These are phyloP conservation scores for Cryptococcus sp. DNA, from an alignment of 1,284 basidiomycete genomes.

Conservation along the genomic window DNA sequence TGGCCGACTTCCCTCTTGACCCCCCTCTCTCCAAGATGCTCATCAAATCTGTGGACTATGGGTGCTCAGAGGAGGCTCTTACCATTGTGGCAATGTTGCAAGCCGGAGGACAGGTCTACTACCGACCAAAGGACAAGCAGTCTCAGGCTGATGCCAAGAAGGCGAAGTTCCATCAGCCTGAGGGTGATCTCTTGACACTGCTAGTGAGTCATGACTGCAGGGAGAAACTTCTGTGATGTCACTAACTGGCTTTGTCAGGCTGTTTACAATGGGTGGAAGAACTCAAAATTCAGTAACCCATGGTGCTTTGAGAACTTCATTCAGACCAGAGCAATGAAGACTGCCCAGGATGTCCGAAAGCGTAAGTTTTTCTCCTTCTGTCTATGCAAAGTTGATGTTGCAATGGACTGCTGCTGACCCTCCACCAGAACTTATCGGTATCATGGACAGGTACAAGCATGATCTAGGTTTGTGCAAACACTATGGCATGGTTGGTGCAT, in stretches of 20 bases:
- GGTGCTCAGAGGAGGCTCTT: constrained; percentile 95
- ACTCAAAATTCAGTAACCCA: constrained; percentile 88
- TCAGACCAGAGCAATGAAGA: constrained; percentile 90
- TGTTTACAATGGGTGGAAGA: constrained; percentile 98
- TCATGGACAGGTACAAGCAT: constrained; percentile 99
- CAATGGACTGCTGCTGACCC: constrained; percentile 4
- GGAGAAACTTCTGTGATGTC: background rate
- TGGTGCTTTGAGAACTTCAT: constrained; percentile 99
- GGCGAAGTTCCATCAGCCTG: constrained; percentile 96
- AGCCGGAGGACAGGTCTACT: constrained; percentile 93
- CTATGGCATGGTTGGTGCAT: background rate
- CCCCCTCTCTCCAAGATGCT: constrained; percentile 96
- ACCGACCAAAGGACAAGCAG: constrained; percentile 97
- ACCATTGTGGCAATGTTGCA: constrained; percentile 94
- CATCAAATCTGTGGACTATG: constrained; percentile 94
- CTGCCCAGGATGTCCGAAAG: constrained; percentile 97
- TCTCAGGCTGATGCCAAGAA: constrained; percentile 98
- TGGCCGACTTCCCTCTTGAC: constrained; percentile 99
- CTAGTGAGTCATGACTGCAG: constrained; percentile 49
- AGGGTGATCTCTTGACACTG: constrained; percentile 93
- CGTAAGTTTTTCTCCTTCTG: constrained; percentile 46
- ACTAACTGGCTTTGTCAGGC: constrained; percentile 50
- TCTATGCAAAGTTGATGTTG: background rate
- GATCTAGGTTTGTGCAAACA: constrained; percentile 59
- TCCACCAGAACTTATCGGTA: constrained; percentile 71